Evolutionary conservation across 441 rosid genomes (phyloP).

Genomic region (Jatropha podagrica): DNA sequence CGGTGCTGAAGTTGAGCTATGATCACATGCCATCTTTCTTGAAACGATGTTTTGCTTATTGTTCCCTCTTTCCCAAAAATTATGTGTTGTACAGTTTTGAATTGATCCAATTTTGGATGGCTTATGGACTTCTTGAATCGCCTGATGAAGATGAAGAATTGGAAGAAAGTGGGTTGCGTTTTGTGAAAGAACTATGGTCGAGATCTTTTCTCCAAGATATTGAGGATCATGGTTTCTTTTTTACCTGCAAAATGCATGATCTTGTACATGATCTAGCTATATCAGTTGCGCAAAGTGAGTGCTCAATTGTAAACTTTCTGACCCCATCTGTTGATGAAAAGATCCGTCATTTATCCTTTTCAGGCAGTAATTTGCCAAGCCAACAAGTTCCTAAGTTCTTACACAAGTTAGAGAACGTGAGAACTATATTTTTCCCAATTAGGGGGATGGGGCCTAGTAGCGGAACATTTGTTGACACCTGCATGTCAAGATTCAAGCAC

Average conservation of each 20-base stretch:
- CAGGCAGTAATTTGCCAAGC: not conserved
- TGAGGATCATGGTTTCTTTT: not conserved
- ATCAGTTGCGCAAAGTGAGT: constrained; percentile 8
- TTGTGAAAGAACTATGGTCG: constrained; percentile 6
- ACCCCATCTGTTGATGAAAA: not conserved
- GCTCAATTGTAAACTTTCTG: not conserved
- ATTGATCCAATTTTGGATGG: constrained; percentile 19
- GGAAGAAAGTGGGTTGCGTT: constrained; percentile 5
- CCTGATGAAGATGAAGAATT: not conserved
- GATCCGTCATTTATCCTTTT: constrained; percentile 6
- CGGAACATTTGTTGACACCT: constrained; percentile 6
- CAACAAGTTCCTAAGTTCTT: not conserved
- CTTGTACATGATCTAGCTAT: constrained; percentile 20
- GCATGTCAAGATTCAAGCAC: constrained; percentile 16
- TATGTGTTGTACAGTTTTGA: not conserved
- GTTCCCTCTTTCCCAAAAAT: constrained; percentile 23
- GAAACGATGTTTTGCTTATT: constrained; percentile 17
- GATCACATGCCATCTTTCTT: constrained; percentile 6
- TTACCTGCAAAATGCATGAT: constrained; percentile 11
- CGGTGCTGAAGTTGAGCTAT: constrained; percentile 8
- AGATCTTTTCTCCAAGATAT: constrained; percentile 23
- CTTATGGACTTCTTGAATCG: constrained; percentile 8
- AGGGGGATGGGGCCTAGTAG: not conserved
- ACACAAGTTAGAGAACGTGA: not conserved
- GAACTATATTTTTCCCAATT: constrained; percentile 13